Evolutionary conservation across 306 rosid species (phyloP).

Genomic region (Vicia villosa): DNA sequence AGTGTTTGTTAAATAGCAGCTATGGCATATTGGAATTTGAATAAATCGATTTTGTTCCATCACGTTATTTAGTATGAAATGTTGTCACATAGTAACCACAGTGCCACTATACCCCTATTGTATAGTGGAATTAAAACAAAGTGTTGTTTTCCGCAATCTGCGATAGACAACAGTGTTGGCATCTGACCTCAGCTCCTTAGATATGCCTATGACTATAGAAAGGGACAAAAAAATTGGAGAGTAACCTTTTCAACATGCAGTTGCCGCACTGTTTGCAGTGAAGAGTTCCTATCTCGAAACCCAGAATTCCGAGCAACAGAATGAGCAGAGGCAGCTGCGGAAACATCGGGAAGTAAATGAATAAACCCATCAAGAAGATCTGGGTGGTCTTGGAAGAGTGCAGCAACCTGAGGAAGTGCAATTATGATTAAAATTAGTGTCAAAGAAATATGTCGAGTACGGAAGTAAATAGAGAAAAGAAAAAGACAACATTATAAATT

Average conservation of each 20-base stretch:
- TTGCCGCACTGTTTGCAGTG: constrained; percentile 70
- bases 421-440: constrained; percentile 25
- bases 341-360: constrained; percentile 83
- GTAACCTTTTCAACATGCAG: too few relatives aligned
- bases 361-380: constrained; percentile 87
- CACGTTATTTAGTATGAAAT: too few relatives aligned
- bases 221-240: constrained; percentile 23
- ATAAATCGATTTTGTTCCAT: too few relatives aligned
- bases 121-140: too few relatives aligned
- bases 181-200: constrained; percentile 14
- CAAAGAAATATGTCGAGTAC: constrained; percentile 13
- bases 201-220: neutral
- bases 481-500: constrained; percentile 7
- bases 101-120: too few relatives aligned
- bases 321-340: constrained; percentile 64
- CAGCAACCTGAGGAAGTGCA: too few relatives aligned
- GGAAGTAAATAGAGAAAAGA: constrained; percentile 8
- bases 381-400: too few relatives aligned
- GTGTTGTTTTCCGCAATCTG: neutral
- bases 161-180: neutral
- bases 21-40: neutral
- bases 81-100: too few relatives aligned
- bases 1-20: neutral
- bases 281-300: constrained; percentile 82
- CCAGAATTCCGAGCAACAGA: constrained; percentile 61